Base-by-base conservation (phyloP, 768 basidiomycete genomes). In the Tylopilus balloui region DNA sequence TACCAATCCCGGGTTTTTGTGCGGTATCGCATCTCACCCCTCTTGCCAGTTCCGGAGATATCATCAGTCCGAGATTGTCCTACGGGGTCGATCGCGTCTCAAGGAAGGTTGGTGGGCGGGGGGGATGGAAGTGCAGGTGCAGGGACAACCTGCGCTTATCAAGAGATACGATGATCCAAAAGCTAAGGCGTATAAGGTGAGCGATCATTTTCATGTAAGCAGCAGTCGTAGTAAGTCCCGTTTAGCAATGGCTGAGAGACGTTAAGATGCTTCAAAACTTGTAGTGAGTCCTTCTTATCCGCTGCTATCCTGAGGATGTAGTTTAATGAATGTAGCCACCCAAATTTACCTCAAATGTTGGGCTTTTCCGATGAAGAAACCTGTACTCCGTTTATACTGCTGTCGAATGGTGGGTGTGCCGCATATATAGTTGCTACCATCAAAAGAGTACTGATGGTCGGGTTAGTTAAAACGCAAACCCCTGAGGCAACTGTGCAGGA, bases 321-420 rank as follows among this genome's bases (percentile, higher is more conserved):
- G 7, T 19, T 6, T 36, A 31, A 53, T 3, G 7, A 28, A 15
- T 25, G 14, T 32, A 78, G 78, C 51, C 78, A 78, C 48, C 75
- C 78, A 15, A 78, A 76, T 54, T 59, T 80, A 20, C 78, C 79
- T 0, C 77, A 79, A 56, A 72, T 80, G 69, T 51, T 77, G 7
- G 78, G 78, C 1, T 75, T 75, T 54, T 79, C 77, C 0, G 62
- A 71, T 13, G 71, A 72, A 14, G 65, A 71, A 29, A 62, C 72
- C 0, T 70, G 70, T 2, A 76, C 74, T 0, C 78, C 76, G 0
- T 79, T 79, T 52, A 75, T 80, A 43, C 51, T 79, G n/a, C 58
- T 80, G 19, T 75, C 77, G 1, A 74, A 75, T 44, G 75, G 78
- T 76, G 44, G 49, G 38, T 25, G 12, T 1, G 5, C 4, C 23